Base-by-base conservation (phyloP, 2,329 filamentous ascomycete species). In the Penicillium digitatum region DNA sequence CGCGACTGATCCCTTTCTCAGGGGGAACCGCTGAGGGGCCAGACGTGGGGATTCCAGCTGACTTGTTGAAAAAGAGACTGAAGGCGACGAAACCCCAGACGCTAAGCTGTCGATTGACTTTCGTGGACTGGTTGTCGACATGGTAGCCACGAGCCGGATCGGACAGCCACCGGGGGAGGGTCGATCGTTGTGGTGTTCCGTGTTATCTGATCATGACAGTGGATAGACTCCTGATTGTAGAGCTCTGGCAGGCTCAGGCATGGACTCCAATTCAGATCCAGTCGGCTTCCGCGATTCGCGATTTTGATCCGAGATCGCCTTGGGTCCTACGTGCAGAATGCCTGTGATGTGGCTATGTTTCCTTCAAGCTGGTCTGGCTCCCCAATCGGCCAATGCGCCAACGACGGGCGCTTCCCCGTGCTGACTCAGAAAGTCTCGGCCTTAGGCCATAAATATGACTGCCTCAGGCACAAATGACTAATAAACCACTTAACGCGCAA, bases 1-100 rank as follows among this genome's bases (percentile, higher is more conserved):
- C 42, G 92, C 87, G 26, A 86, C 89, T 52, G 94, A 97, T 59
- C 85, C 88, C 73, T 91, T 83, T 69, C 92, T 74, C 60, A 73
- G 68, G 58, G 69, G 69, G 61, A 65, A 66, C 51, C 72, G 65
- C 37, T 73, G 70, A 42, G 71, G 63, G 47, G 69, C 64, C 10
- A 66, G 59, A 14, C 70, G 70, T 35, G 69, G 69, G 22, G 69
- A 73, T 46, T 75, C 73, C 43, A 73, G 58, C 57, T 72, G 71
- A n/a, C 56, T 62, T 27, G 67, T 64, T 12, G 69, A 69, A 55
- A 65, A 81, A 59, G 77, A 73, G 38, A 81, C 76, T 27, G 78
- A 74, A 38, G 75, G 74, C 12, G 78, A 77, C 27, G 81, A 78
- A 16, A 81, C 79, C 39, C 79, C 74, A 27, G 83, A 79, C 14